Percentiles rank a stretch among this genome's conserved stretches.
Conservation (phyloP, 129 eudicot genomes). For the Heracleum sosnowskyi region DNA sequence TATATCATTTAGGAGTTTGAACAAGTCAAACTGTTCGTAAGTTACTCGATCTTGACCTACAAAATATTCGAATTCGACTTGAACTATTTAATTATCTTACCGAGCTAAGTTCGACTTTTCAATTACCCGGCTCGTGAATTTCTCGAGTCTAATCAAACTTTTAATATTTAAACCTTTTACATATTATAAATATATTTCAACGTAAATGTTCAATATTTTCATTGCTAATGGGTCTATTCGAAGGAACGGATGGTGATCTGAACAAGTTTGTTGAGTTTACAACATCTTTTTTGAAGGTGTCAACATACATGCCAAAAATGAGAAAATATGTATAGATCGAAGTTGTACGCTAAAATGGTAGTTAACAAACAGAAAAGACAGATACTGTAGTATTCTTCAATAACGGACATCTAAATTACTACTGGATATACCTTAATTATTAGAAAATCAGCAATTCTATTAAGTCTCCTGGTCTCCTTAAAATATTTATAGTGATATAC, state of each 20-base stretch:
- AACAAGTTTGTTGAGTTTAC: slow-evolving; percentile 64
- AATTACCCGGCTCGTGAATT: too few species aligned
- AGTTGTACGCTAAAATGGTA: neutral
- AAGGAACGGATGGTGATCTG: slow-evolving; percentile 64
- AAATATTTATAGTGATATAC: neutral
- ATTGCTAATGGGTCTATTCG: slow-evolving; percentile 35
- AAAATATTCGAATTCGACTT: too few species aligned
- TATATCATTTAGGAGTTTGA: too few species aligned
- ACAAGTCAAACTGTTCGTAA: too few species aligned
- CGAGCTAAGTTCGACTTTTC: too few species aligned
- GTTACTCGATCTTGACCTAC: too few species aligned
- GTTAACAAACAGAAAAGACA: neutral
- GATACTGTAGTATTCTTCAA: neutral
- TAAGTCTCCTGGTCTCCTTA: neutral
- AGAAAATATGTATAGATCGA: neutral
- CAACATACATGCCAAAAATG: slow-evolving; percentile 69
- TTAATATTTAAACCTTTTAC: too few species aligned
- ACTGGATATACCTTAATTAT: neutral
- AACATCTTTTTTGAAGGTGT: slow-evolving; percentile 85
- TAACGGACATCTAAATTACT: neutral
- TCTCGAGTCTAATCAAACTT: too few species aligned
- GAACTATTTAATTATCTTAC: too few species aligned
- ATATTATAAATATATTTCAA: too few species aligned
- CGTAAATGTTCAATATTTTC: too few species aligned
- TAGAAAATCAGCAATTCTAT: neutral